Base-by-base conservation (phyloP, 331 rosid genomes). In the Erythrophleum ivorense region DNA sequence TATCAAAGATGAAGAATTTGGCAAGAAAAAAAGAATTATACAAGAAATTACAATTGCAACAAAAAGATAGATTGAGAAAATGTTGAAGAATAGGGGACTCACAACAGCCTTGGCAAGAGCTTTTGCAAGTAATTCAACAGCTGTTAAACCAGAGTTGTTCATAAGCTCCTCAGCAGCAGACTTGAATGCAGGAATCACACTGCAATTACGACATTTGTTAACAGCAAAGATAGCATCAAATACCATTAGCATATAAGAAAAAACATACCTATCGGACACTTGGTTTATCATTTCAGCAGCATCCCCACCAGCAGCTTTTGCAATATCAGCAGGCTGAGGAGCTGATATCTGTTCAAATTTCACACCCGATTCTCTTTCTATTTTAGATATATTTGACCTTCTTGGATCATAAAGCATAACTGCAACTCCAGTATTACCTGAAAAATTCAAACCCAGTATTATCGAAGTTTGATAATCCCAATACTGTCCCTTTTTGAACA, bases 21-120 rank as follows among this genome's bases (percentile, higher is more conserved):
- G 21, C 11, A 62, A 14, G 0, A 4, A 38, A 33, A 3, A 38
- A 31, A 53, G 29, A 74, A 67, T 3, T 15, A 53, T 2, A 7
- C 31, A 69, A 69, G 34, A 68, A 69, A 19, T 43, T 43, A 10
- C 36, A 41, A 55, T 52, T 14, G 4, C 1, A 6, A 48, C 24
- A 76, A n/a, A 24, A 24, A 69, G 49, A 15, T 11, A 54, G 66
- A 57, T 5, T 68, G 67, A 69, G 40, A 58, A 78, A 83, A 65
- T 6, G 69, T 38, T 18, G 19, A 41, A 65, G 71, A 76, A 34
- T 21, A 73, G 63, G 71, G 36, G 18, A 73, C 97, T 90, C 87
- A 95, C 98, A 88, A 88, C 92, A 81, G 94, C 88, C 87, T 90
- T 91, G 11, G 98, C 98, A 79, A 95, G 98, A 69, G 98, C 97